phyloP scores from a whole-genome alignment of 768 basidiomycete genomes.

The Boletus reticuloceps region DNA sequence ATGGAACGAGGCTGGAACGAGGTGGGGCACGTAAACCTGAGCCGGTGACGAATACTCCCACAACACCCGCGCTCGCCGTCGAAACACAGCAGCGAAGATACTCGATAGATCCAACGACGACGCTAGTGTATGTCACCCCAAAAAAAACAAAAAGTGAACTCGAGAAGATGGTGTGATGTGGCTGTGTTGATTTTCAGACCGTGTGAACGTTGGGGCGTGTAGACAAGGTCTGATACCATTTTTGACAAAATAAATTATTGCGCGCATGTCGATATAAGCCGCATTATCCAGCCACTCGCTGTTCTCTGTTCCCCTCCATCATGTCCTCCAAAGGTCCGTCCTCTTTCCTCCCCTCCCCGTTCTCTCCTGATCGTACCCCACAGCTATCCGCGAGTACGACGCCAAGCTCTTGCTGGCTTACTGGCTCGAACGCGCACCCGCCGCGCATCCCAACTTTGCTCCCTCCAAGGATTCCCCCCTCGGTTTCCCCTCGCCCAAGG shows the following conservation, averaged over 20 bases:
- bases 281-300: neutral
- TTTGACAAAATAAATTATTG: conserved; percentile 17
- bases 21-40: conserved; percentile 1
- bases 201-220: conserved; percentile 30
- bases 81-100: too few species aligned
- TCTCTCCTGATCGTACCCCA: conserved; percentile 2
- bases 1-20: conserved; percentile 13
- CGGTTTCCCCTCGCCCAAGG: conserved; percentile 67
- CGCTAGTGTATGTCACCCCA: neutral
- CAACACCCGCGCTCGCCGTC: too few species aligned
- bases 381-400: conserved; percentile 95
- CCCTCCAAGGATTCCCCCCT: conserved; percentile 39
- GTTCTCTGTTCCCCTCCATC: conserved; percentile 17
- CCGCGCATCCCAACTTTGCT: conserved; percentile 62
- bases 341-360: neutral
- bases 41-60: too few species aligned
- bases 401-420: conserved; percentile 97
- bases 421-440: conserved; percentile 91
- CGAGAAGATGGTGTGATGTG: conserved; percentile 13
- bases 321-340: conserved; percentile 34
- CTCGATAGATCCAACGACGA: too few species aligned
- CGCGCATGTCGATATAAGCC: conserved; percentile 16
- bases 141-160: neutral
- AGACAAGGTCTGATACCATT: conserved; percentile 24
- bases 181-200: conserved; percentile 27